phyloP scores from a whole-genome alignment of 805 yeast species.

The Teunomyces cretensis region DNA sequence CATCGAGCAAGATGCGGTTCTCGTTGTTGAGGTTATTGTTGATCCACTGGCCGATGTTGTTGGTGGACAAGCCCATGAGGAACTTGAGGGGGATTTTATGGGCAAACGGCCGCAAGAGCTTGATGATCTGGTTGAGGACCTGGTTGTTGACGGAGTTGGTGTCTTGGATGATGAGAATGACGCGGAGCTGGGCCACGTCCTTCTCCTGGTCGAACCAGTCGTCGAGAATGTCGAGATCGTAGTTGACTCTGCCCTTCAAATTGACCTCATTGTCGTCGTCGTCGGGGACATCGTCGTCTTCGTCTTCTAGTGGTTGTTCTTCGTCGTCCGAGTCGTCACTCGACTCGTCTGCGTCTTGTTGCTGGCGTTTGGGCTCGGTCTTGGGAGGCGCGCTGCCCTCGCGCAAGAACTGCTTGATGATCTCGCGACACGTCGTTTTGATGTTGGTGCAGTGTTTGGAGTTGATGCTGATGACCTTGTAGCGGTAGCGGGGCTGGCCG shows the following conservation, averaged over 20 bases:
- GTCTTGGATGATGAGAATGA: slow-evolving; percentile 37
- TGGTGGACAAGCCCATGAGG: slow-evolving; percentile 37
- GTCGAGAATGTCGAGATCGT: slow-evolving; percentile 36
- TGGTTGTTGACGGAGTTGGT: slow-evolving; percentile 34
- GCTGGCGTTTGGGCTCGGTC: slow-evolving; percentile 1
- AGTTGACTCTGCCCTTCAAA: slow-evolving; percentile 16
- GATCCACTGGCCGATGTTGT: slow-evolving; percentile 38
- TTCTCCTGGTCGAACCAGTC: slow-evolving; percentile 26
- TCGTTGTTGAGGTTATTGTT: slow-evolving; percentile 31
- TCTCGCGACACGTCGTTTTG: slow-evolving; percentile 32
- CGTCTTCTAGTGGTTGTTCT: too few relatives aligned
- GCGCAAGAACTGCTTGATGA: slow-evolving; percentile 31
- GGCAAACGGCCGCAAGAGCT: slow-evolving; percentile 27
- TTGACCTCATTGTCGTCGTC: slow-evolving; percentile 12
- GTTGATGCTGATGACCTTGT: slow-evolving; percentile 26
- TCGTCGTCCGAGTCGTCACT: slow-evolving; percentile 10
- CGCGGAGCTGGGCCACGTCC: slow-evolving; percentile 10
- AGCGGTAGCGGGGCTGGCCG: slow-evolving; percentile 6
- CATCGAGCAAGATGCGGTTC: slow-evolving; percentile 24
- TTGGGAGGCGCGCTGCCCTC: slow-evolving; percentile 7
- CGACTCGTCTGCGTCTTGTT: slow-evolving; percentile 9
- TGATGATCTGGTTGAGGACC: slow-evolving; percentile 35
- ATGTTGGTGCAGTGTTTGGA: slow-evolving; percentile 34
- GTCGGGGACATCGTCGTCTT: slow-evolving; percentile 6
- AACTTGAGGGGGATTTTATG: slow-evolving; percentile 30